Base-by-base conservation (phyloP, 164 flowering plant genomes). In the Stephania cephalantha region DNA sequence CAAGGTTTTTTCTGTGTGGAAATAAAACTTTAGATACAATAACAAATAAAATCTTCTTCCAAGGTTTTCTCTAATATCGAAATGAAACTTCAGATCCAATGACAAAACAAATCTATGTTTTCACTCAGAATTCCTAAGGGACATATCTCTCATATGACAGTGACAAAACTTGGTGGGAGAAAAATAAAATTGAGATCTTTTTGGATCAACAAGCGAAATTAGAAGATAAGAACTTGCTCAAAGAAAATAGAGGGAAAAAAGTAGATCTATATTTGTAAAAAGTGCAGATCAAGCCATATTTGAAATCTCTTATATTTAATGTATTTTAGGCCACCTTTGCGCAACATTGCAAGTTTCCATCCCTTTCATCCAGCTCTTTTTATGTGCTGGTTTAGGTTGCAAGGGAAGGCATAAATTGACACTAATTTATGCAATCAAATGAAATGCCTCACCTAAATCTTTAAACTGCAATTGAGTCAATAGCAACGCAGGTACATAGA, bases 401-500 rank as follows among this genome's bases (percentile, higher is more conserved):
- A 4, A 35, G 42, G 42, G 42, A 35, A 35, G 42, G 42, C 42
- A 1, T 0, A 35, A 35, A 35, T 35, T 35, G 42, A 35, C 42
- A 35, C 42, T 2, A 35, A 35, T 35, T 2, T 35, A 35, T 35
- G 42, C 42, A 20, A 11, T 29, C 5, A 68, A 68, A 71, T 13
- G 18, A 73, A 22, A 68, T 18, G 1, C 15, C 22, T 76, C 83
- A 91, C 98, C 97, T 48, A 95, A 76, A 75, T 92, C 97, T 82
- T 85, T 83, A 72, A 95, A 87, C 82, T 92, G 98, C 5, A 87
- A 82, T 81, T 86, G 84, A 20, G 90, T 86, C 88, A 92, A 84
- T 73, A 95, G 81, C 69, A 95, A 89, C 42, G 95, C 89, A 4
- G 97, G 97, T 46, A 92, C 87, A 83, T 92, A 95, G n/a, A 81